Evolutionary conservation across 2,329 filamentous ascomycete genomes (phyloP), one percentile per base, ranked within the genome.

Genomic region (Hymenoscyphus repandus): DNA sequence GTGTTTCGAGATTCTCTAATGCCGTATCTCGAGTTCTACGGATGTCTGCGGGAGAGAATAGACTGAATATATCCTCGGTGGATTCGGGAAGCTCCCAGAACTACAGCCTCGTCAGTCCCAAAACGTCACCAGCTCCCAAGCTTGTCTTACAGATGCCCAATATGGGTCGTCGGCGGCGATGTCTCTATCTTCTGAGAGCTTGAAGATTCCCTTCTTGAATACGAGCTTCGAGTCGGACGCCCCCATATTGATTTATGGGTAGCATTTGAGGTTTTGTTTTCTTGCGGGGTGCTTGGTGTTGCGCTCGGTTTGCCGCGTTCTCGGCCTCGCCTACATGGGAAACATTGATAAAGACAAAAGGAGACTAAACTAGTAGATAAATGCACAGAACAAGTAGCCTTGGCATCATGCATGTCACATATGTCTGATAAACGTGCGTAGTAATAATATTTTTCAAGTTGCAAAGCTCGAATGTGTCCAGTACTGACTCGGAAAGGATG

Each of bases 11-110:
- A 66, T 96, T 96, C 67, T 88, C 85, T 55, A 95, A 74, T 43
- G 90, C 86, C 62, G 82, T 79, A 69, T 96, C 92, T 66, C 91
- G 83, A 41, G 90, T 91, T 60, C 91, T 84, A 55, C 91, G 88
- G 57, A 96, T 92, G 67, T 95, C 88, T 52, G 85, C 83, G 5
- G 90, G 83, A 34, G 91, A 90, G 72, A 96, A 97, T 54, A 97
- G 81, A 66, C 90, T 95, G 74, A 97, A 97, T 64, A 99, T 85
- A 74, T 99, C 93, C 67, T 97, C 93, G 47, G 89, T 83, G 12
- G 90, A 91, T 70, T 97, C 93, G 56, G 93, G 93, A 39, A 99
- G 83, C 70, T 96, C 89, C 91, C 92, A 97, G 73, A 97, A 97
- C 88, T 96, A 50, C 27, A 40, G 36, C 30, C 27, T n/a, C 13